These are phyloP conservation scores for Cordyceps pruinosa DNA, from an alignment of 2,329 filamentous ascomycete species.

Conservation along the genomic window DNA sequence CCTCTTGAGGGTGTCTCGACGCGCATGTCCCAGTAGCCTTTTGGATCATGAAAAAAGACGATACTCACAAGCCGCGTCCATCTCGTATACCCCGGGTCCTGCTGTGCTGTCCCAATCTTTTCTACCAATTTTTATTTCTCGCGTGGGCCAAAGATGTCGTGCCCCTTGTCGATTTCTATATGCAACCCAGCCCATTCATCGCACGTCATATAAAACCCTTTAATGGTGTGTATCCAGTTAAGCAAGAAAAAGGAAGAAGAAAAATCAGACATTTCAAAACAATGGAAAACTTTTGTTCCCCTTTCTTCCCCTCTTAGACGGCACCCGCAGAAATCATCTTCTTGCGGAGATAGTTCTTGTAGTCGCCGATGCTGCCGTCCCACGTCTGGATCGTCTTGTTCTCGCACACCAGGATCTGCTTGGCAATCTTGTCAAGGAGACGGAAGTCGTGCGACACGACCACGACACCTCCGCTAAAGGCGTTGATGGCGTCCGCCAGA, in stretches of 20 bases:
- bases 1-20: constrained; percentile 4
- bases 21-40: background rate
- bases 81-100: background rate
- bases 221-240: constrained; percentile 12
- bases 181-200: constrained; percentile 18
- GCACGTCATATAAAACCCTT: constrained; percentile 9
- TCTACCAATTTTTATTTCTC: constrained; percentile 9
- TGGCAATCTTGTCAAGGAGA: constrained; percentile 97
- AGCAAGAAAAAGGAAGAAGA: background rate
- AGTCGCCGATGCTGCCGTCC: constrained; percentile 83
- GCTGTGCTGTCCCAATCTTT: background rate
- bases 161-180: constrained; percentile 16
- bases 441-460: constrained; percentile 99
- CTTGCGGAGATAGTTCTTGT: constrained; percentile 98
- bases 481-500: constrained; percentile 94
- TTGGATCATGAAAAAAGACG: constrained; percentile 5
- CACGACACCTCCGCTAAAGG: constrained; percentile 91
- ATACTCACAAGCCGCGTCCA: background rate
- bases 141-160: background rate
- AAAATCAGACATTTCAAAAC: no score
- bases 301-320: constrained; percentile 52
- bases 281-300: background rate
- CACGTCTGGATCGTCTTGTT: constrained; percentile 89
- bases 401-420: constrained; percentile 99
- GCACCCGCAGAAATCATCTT: constrained; percentile 91